phyloP scores from a whole-genome alignment of 306 rosid genomes.

The Cucumis sativus region Cucumber_9930_V3 NC_026660.2:10842501-10843000 shows the following conservation, averaged over 20 bases:
- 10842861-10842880: conserved; percentile 30
- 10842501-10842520: not conserved
- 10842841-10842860: conserved; percentile 68
- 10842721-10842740: too few relatives aligned
- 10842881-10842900: conserved; percentile 32
- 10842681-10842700: conserved; percentile 24
- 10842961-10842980: conserved; percentile 26
- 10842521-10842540: too few relatives aligned
- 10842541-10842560: too few relatives aligned
- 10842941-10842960: conserved; percentile 48
- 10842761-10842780: too few relatives aligned
- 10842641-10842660: conserved; percentile 53
- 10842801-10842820: conserved; percentile 6
- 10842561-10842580: not conserved
- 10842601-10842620: conserved; percentile 34
- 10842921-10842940: conserved; percentile 48
- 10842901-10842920: conserved; percentile 35
- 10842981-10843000: conserved; percentile 46
- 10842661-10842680: conserved; percentile 47
- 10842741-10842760: too few relatives aligned
- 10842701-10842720: too few relatives aligned
- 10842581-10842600: conserved; percentile 83
- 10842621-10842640: conserved; percentile 55
- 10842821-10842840: conserved; percentile 74
- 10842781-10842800: not conserved